Percentiles rank a stretch among this genome's conserved stretches.
phyloP scores from a whole-genome alignment of 306 rosid species.

The Canavalia gladiata region DNA sequence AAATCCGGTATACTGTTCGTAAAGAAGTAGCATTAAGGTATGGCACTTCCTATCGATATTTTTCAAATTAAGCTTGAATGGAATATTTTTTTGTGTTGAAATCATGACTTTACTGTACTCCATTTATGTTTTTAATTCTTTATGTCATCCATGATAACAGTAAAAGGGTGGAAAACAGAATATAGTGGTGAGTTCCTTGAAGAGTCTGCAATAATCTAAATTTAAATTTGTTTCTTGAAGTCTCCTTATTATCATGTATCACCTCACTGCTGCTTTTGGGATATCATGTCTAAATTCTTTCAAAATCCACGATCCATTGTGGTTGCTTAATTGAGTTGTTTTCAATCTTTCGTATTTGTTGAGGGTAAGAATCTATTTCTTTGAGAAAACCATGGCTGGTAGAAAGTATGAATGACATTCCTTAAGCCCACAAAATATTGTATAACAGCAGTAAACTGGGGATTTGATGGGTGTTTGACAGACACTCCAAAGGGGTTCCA shows the following conservation, averaged over 20 bases:
- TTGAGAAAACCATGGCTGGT: constrained; percentile 13
- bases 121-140: constrained; percentile 16
- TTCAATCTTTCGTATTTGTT: constrained; percentile 21
- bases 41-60: constrained; percentile 44
- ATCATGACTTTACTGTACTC: neutral
- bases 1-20: constrained; percentile 83
- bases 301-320: constrained; percentile 12
- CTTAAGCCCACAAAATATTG: neutral
- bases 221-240: constrained; percentile 18
- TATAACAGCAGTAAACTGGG: neutral
- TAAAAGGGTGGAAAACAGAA: constrained; percentile 32
- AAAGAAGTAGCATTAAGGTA: constrained; percentile 88
- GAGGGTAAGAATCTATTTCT: constrained; percentile 25
- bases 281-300: constrained; percentile 18
- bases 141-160: neutral
- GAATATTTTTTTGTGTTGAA: constrained; percentile 26
- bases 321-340: constrained; percentile 12
- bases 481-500: constrained; percentile 25
- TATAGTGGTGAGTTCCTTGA: constrained; percentile 24
- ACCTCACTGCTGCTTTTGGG: neutral
- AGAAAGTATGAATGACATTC: neutral
- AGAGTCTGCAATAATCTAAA: constrained; percentile 12
- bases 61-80: constrained; percentile 23
- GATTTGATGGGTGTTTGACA: constrained; percentile 3
- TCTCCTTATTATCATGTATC: neutral